phyloP scores from a whole-genome alignment of 1,284 basidiomycete genomes.

The Wallemia ichthyophaga region DNA sequence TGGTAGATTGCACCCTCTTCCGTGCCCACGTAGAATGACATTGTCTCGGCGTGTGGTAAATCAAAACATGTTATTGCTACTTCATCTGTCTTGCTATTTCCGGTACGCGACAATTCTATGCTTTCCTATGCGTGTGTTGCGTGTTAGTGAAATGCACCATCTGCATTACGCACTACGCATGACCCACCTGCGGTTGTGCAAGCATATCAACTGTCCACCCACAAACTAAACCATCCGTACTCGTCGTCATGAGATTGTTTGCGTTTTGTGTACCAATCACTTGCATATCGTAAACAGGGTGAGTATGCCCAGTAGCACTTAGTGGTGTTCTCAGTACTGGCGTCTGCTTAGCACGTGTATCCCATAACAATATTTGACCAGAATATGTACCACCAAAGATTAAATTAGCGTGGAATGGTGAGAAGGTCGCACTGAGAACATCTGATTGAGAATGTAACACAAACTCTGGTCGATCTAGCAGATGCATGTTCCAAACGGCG shows the following conservation, averaged over 20 bases:
- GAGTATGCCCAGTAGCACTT: slow-evolving; percentile 79
- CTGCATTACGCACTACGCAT: background rate
- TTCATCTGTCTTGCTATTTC: slow-evolving; percentile 65
- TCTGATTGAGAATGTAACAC: slow-evolving; percentile 95
- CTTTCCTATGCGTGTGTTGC: slow-evolving; percentile 48
- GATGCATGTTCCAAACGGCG: slow-evolving; percentile 85
- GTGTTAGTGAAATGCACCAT: slow-evolving; percentile 8
- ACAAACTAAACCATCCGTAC: slow-evolving; percentile 85
- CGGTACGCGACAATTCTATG: slow-evolving; percentile 50
- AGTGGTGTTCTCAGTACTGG: slow-evolving; percentile 89
- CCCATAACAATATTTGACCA: slow-evolving; percentile 93
- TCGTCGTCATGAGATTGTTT: slow-evolving; percentile 79
- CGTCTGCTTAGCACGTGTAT: slow-evolving; percentile 81
- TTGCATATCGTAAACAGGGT: slow-evolving; percentile 89
- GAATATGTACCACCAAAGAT: slow-evolving; percentile 94
- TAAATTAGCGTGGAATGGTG: slow-evolving; percentile 88
- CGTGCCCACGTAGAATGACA: slow-evolving; percentile 82
- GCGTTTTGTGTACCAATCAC: slow-evolving; percentile 96
- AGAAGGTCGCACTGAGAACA: slow-evolving; percentile 81
- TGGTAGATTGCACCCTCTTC: slow-evolving; percentile 92
- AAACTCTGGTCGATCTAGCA: slow-evolving; percentile 82
- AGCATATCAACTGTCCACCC: slow-evolving; percentile 98
- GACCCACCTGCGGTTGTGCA: slow-evolving; percentile 61
- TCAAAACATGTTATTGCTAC: slow-evolving; percentile 75
- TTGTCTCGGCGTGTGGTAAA: slow-evolving; percentile 80